These are phyloP conservation scores for Warburgia ugandensis DNA, from an alignment of 164 flowering plant species.

Conservation along the genomic window DNA sequence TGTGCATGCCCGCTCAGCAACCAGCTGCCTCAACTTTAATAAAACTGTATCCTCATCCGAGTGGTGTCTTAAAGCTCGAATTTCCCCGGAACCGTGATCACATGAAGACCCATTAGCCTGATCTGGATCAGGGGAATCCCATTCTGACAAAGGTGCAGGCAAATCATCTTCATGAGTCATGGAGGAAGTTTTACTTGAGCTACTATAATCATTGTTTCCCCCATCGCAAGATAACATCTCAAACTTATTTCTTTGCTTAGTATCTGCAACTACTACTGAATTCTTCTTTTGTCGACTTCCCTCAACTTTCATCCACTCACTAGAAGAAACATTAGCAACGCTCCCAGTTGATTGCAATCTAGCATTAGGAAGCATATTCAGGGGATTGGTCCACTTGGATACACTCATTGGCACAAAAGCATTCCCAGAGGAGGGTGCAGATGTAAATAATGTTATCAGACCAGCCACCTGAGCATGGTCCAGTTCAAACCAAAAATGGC, in stretches of 20 bases:
- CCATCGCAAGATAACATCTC: constrained; percentile 2
- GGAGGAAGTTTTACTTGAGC: constrained; percentile 1
- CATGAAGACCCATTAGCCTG: neutral
- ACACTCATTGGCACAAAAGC: neutral
- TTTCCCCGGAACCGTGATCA: neutral
- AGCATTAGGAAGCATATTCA: neutral
- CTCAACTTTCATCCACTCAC: neutral
- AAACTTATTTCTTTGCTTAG: constrained; percentile 1
- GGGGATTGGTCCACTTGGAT: constrained; percentile 5
- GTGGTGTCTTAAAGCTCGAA: neutral
- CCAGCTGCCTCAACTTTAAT: constrained; percentile 34
- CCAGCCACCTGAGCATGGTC: constrained; percentile 65
- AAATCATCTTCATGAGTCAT: constrained; percentile 4
- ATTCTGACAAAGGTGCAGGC: neutral
- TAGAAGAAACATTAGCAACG: neutral
- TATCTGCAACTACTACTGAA: neutral
- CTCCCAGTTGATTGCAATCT: neutral
- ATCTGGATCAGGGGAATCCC: constrained; percentile 2
- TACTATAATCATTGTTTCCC: neutral
- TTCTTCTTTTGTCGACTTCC: neutral
- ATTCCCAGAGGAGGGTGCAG: constrained; percentile 10
- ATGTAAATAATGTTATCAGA: constrained; percentile 38
- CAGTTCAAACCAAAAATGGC: constrained; percentile 79
- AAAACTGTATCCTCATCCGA: constrained; percentile 25
- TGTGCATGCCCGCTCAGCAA: constrained; percentile 12